Conservation (phyloP, 1,284 basidiomycete genomes). For the Neolentinus lepideus region DNA sequence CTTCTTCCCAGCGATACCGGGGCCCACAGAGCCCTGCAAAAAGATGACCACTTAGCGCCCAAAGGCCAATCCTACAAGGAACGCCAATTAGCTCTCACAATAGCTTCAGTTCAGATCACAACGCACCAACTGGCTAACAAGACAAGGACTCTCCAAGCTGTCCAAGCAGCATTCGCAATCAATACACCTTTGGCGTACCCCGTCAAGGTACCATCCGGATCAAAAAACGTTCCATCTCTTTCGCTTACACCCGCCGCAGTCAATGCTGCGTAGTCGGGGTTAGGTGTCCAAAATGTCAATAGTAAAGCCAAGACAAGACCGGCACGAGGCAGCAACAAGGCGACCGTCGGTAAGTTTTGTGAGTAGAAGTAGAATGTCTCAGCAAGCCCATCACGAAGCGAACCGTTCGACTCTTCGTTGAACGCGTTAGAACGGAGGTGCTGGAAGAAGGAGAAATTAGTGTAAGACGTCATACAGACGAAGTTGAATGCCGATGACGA, state of each 20-base stretch:
- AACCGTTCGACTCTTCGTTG: conserved; percentile 38
- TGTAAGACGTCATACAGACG: conserved; percentile 69
- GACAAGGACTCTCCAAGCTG: conserved; percentile 60
- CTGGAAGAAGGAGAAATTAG: conserved; percentile 76
- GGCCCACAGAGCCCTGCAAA: conserved; percentile 79
- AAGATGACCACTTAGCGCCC: conserved; percentile 65
- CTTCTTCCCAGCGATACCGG: conserved; percentile 75
- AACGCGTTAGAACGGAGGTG: conserved; percentile 69
- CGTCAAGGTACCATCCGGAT: conserved; percentile 57
- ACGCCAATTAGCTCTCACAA: background rate
- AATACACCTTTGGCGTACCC: conserved; percentile 68
- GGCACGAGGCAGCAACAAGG: conserved; percentile 73
- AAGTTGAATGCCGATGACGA: conserved; percentile 71
- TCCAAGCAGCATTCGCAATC: conserved; percentile 71
- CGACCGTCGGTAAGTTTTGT: conserved; percentile 74
- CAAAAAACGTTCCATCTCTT: conserved; percentile 72
- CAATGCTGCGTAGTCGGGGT: conserved; percentile 38
- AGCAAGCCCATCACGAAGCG: conserved; percentile 57
- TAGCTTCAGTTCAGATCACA: background rate
- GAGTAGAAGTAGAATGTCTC: conserved; percentile 75
- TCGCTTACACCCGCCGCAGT: conserved; percentile 37
- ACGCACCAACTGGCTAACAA: conserved; percentile 62
- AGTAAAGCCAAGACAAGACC: conserved; percentile 65
- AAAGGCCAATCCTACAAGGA: conserved; percentile 54
- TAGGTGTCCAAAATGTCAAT: conserved; percentile 51